These are phyloP conservation scores for Talaromyces rugulosus DNA, from an alignment of 2,329 filamentous ascomycete species.

Conservation along the genomic window DNA sequence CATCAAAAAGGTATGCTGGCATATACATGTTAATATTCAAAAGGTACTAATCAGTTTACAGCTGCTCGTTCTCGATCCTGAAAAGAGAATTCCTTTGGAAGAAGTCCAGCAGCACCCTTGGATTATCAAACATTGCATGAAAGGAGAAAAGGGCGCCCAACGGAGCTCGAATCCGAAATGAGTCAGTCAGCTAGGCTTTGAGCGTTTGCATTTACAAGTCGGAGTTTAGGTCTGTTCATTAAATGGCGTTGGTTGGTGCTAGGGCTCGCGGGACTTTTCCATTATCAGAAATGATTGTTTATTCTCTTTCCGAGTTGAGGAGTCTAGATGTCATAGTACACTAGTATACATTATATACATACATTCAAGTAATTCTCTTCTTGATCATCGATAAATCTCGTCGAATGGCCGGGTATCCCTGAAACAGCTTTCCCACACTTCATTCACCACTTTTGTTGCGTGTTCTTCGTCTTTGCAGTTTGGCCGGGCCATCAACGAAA, in stretches of 20 bases:
- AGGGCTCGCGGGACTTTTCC: neutral
- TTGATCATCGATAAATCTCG: constrained; percentile 72
- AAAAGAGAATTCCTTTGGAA: constrained; percentile 86
- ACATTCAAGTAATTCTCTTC: neutral
- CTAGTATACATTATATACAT: constrained; percentile 2
- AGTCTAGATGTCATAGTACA: neutral
- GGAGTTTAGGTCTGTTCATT: constrained; percentile 7
- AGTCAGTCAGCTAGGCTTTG: neutral
- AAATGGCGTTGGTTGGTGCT: neutral
- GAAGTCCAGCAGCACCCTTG: constrained; percentile 88
- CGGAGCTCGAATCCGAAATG: constrained; percentile 38
- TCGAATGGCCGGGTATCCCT: constrained; percentile 92
- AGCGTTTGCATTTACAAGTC: constrained; percentile 5
- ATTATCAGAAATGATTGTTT: neutral
- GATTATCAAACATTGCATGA: constrained; percentile 91
- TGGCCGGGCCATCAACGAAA: constrained; percentile 74
- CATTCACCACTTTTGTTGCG: constrained; percentile 82
- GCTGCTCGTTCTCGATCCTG: constrained; percentile 87
- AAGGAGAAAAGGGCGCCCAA: constrained; percentile 43
- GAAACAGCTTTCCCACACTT: constrained; percentile 99
- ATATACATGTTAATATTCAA: neutral
- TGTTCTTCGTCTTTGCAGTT: constrained; percentile 80
- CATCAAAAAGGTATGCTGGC: constrained; percentile 69
- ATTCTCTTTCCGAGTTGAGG: neutral
- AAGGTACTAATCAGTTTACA: constrained; percentile 29